phyloP scores from a whole-genome alignment of 768 basidiomycete species.

The Fomitopsis serialis region DNA sequence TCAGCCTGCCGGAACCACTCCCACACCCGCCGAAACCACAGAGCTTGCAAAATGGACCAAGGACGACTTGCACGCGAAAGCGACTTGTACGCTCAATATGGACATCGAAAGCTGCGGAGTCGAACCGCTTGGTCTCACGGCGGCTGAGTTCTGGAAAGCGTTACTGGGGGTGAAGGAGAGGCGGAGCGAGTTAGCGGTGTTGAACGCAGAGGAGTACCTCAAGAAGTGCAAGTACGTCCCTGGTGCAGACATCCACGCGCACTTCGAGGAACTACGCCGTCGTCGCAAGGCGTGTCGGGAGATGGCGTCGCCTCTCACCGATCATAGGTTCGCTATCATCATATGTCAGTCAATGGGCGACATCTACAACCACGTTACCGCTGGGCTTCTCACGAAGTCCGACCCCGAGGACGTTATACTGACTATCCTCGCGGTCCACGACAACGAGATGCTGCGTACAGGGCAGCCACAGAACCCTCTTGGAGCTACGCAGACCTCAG shows the following conservation, averaged over 20 bases:
- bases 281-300: neutral
- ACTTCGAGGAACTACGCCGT: neutral
- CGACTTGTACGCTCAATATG: no score
- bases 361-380: no score
- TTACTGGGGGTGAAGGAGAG: neutral
- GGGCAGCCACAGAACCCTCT: neutral
- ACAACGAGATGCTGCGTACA: neutral
- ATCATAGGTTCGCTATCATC: neutral
- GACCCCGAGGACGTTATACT: no score
- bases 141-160: no score
- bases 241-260: neutral
- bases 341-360: neutral
- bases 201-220: neutral
- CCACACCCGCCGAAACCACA: neutral
- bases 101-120: no score
- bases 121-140: no score
- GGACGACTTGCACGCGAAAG: no score
- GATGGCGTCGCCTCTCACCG: neutral
- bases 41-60: neutral
- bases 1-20: neutral
- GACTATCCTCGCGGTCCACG: no score
- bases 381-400: no score
- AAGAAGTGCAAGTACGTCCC: no score
- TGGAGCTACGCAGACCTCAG: neutral
- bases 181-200: neutral